A percentile compares a stretch with the other conserved stretches of the same genome.
These are phyloP conservation scores for Linum tenue DNA, from an alignment of 345 rosid species.

Conservation along the genomic window DNA sequence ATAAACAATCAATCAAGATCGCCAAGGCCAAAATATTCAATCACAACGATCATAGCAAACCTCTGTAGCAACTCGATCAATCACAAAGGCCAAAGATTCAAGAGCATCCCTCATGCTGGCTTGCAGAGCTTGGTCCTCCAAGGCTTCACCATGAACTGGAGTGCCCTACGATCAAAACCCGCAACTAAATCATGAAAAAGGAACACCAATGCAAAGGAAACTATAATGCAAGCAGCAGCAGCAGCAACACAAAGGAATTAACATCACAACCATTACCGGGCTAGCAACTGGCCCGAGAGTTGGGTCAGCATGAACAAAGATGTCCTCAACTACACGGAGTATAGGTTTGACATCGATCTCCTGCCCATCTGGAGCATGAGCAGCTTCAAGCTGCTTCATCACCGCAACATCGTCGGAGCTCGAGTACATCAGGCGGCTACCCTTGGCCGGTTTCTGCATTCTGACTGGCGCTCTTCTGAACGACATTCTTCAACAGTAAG, in stretches of 20 bases:
- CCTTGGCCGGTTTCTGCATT: slow-evolving; percentile 18
- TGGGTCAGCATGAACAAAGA: slow-evolving; percentile 10
- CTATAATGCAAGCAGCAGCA: neutral
- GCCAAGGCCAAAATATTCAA: no score
- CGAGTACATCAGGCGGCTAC: slow-evolving; percentile 20
- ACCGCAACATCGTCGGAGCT: neutral
- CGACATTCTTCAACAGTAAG: slow-evolving; percentile 3
- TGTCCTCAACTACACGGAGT: neutral
- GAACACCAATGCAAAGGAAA: neutral
- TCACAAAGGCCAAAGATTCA: slow-evolving; percentile 41
- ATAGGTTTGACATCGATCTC: neutral
- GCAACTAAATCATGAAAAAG: neutral
- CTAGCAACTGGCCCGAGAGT: slow-evolving; percentile 1
- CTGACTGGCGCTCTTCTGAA: neutral
- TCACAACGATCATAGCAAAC: slow-evolving; percentile 14
- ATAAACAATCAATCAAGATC: neutral
- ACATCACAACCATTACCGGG: neutral
- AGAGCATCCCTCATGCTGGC: slow-evolving; percentile 17
- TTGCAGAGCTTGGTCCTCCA: slow-evolving; percentile 34
- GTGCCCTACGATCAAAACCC: slow-evolving; percentile 9
- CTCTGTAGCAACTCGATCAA: slow-evolving; percentile 63
- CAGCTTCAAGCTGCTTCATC: neutral
- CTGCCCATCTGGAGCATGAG: neutral
- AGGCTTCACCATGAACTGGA: slow-evolving; percentile 10
- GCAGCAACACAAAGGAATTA: neutral